Percentiles rank a stretch among this genome's conserved stretches.
Conservation (phyloP, 1,284 basidiomycete species). For the Ustilago trichophora region DNA sequence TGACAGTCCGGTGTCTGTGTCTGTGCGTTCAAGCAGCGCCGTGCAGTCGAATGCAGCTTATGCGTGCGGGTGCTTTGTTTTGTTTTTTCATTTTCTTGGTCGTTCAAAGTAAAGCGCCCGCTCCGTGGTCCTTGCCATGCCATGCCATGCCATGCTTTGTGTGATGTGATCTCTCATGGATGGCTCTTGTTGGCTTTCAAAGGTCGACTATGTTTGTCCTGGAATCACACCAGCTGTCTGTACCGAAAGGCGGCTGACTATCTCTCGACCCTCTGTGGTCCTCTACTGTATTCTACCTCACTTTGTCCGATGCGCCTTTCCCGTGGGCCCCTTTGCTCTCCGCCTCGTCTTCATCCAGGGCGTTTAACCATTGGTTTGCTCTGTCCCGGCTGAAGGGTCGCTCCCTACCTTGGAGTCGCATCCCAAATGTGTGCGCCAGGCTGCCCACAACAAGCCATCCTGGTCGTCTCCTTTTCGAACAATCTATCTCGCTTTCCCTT, state of each 20-base stretch:
- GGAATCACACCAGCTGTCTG: too few species aligned
- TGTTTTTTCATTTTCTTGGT: slow-evolving; percentile 5
- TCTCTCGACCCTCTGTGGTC: background rate
- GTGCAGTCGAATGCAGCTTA: slow-evolving; percentile 5
- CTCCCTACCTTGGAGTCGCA: background rate
- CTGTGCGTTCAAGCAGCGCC: slow-evolving; percentile 10
- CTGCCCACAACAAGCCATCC: too few species aligned
- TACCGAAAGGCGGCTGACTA: slow-evolving; percentile 1
- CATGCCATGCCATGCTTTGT: too few species aligned
- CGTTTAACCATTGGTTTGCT: too few species aligned
- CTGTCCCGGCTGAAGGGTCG: background rate
- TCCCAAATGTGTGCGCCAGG: background rate
- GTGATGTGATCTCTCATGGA: too few species aligned
- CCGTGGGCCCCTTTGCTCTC: background rate
- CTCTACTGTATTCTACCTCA: background rate
- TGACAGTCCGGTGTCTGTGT: slow-evolving; percentile 12
- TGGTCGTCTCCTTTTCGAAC: too few species aligned
- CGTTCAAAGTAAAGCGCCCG: too few species aligned
- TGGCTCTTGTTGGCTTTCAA: too few species aligned
- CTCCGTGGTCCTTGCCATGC: too few species aligned
- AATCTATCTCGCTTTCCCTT: too few species aligned
- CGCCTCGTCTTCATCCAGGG: background rate
- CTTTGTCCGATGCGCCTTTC: slow-evolving; percentile 1
- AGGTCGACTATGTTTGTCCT: too few species aligned
- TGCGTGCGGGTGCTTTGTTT: slow-evolving; percentile 3